Conservation (phyloP, 805 yeast species). For the Suhomyces xylopsoci region DNA sequence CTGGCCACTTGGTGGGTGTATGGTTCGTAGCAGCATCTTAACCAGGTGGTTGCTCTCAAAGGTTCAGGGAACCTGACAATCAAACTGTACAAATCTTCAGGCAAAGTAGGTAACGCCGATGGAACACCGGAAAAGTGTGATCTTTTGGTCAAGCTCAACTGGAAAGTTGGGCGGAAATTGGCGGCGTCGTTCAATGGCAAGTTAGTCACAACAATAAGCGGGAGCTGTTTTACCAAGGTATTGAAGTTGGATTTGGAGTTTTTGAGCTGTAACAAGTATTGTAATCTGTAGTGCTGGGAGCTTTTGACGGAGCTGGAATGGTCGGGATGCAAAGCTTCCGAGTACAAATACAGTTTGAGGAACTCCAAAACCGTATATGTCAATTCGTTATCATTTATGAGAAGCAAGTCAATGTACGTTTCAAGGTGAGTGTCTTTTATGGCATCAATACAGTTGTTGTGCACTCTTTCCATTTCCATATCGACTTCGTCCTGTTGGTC, state of each 20-base stretch:
- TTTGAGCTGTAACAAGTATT: slow-evolving; percentile 52
- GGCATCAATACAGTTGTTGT: slow-evolving; percentile 41
- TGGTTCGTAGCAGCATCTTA: slow-evolving; percentile 86
- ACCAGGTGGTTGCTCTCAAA: slow-evolving; percentile 88
- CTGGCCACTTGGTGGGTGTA: slow-evolving; percentile 28
- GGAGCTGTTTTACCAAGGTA: slow-evolving; percentile 56
- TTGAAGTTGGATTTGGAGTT: slow-evolving; percentile 47
- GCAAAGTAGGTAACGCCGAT: slow-evolving; percentile 57
- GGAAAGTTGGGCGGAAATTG: slow-evolving; percentile 18
- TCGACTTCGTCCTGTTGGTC: slow-evolving; percentile 24
- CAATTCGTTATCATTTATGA: slow-evolving; percentile 70
- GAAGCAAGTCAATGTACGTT: slow-evolving; percentile 53
- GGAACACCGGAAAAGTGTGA: slow-evolving; percentile 53
- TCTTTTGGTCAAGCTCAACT: slow-evolving; percentile 46
- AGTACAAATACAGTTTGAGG: slow-evolving; percentile 71
- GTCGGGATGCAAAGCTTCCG: slow-evolving; percentile 46
- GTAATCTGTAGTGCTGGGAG: slow-evolving; percentile 35
- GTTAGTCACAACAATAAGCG: slow-evolving; percentile 47
- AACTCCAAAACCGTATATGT: slow-evolving; percentile 74
- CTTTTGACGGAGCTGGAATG: slow-evolving; percentile 25
- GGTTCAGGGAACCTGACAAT: slow-evolving; percentile 77
- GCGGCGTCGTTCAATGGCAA: slow-evolving; percentile 36
- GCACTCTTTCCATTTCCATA: slow-evolving; percentile 10
- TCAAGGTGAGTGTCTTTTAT: slow-evolving; percentile 43
- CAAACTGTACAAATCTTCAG: slow-evolving; percentile 53